Evolutionary conservation across 768 basidiomycete species (phyloP), one percentile per base, ranked within the genome.

Genomic region (Boletus reticulatus): DNA sequence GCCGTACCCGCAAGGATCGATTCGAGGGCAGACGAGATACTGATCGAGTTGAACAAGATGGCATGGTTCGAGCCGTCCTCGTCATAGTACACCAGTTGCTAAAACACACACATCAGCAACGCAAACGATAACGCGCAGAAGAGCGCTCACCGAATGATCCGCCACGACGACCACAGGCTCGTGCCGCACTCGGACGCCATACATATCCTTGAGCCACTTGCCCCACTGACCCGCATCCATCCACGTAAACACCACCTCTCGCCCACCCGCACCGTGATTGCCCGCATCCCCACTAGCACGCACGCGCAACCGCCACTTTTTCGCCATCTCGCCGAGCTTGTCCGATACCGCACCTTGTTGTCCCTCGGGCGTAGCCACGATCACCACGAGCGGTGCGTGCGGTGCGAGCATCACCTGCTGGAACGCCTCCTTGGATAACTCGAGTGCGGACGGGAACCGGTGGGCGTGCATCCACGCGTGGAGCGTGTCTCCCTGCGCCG

Each of bases 201-300:
- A 98, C 85, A 93, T 93, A 62, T 84, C 86, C 78, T 91, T 93
- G 74, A 96, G 75, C 94, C 94, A 98, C 48, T 81, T 85, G 24
- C 72, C 78, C 94, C 96, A 98, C 70, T 79, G 81, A 24, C 83
- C 84, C 3, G 77, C 82, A 65, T 99, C 92, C 83, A 97, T 94
- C 87, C 88, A 94, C 10, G 87, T 80, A 72, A 94, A 97, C 47
- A 94, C 82, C 0, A 96, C 87, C 42, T 84, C 80, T 36, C 79
- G 72, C 41, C 38, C 73, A 56, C 50, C 68, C 42, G 57, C 46
- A 27, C 24, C n/a, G n/a, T n/a, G n/a, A n/a, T n/a, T 27, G 13
- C 27, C 50, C 9, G 32, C 17, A 3, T 13, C 37, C 9, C 57
- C 47, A 73, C 76, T 34, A 17, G 36, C 20, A 13, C 46, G 60